A percentile compares a stretch with the other conserved stretches of the same genome.
These are phyloP conservation scores for Phaeophleospora eucalypticola DNA, from an alignment of 2,329 filamentous ascomycete species.

Conservation along the genomic window DNA sequence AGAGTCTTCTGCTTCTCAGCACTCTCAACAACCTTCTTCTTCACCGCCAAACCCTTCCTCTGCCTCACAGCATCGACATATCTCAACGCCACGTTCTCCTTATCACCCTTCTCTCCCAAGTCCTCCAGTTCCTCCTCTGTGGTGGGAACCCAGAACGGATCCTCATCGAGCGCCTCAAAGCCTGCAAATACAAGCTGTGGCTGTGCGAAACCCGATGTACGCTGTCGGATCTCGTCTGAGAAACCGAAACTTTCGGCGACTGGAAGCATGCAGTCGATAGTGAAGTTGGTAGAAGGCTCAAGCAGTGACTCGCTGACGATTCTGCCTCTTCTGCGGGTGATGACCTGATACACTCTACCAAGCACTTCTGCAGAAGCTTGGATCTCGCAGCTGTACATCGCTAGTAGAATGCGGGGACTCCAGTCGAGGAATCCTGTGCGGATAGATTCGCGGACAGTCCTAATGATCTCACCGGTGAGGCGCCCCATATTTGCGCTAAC, in stretches of 20 bases:
- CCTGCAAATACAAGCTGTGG: constrained; percentile 92
- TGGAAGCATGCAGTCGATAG: constrained; percentile 79
- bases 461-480: constrained; percentile 89
- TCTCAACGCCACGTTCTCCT: constrained; percentile 90
- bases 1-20: constrained; percentile 86
- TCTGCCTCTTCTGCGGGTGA: constrained; percentile 85
- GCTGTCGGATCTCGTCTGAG: constrained; percentile 91
- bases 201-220: constrained; percentile 82
- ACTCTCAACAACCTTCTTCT: constrained; percentile 66
- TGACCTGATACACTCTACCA: constrained; percentile 91
- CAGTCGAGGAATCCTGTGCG: constrained; percentile 86
- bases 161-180: constrained; percentile 88
- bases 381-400: constrained; percentile 98
- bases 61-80: constrained; percentile 88
- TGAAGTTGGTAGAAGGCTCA: constrained; percentile 94
- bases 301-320: constrained; percentile 90
- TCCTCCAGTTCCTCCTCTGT: constrained; percentile 97
- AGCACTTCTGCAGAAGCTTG: constrained; percentile 93
- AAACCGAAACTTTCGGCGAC: constrained; percentile 97
- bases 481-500: constrained; percentile 67
- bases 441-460: constrained; percentile 79
- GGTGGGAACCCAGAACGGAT: constrained; percentile 96
- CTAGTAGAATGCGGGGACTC: constrained; percentile 89
- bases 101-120: constrained; percentile 85
- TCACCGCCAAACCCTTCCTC: constrained; percentile 83